Evolutionary conservation across 169 alveolate species (phyloP), one percentile per base, ranked within the genome.

Genomic region (Eimeria falciformis): DNA sequence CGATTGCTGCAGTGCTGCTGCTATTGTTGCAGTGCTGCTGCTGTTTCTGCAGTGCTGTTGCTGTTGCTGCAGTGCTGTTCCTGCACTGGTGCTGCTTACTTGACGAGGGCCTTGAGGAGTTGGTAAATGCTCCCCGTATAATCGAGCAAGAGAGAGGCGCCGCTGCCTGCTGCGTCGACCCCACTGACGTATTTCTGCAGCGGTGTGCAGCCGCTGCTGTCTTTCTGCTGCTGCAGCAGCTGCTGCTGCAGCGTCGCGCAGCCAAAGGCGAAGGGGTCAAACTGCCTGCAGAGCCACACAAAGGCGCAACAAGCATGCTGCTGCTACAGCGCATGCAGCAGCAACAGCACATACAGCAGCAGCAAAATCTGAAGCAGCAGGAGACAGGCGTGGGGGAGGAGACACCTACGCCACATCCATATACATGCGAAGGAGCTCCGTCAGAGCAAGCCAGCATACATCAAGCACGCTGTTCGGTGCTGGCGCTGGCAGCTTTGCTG

Each of bases 111-210:
- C 18, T 37, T 68, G 17, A 68, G 79, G 17, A 68, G 79, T 29
- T 68, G 79, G 45, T 68, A 68, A 6, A 68, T 68, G 50, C 79
- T 68, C 47, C 79, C 79, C 5, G 79, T 68, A 17, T 21, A 68
- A 17, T 68, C 79, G 1, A 68, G 79, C 47, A 68, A 45, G 46
- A 68, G 2, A 68, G 79, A 68, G 45, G 79, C 79, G 5, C 79
- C 79, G 79, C 79, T 68, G 79, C 79, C 79, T 5, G 79, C 79
- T 5, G 37, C 79, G 27, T 68, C 79, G 5, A 45, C 79, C 6
- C 79, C 79, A 5, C 25, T 21, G 12, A 68, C 27, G 37, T 68
- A 68, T 17, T 68, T 68, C 45, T 68, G 79, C 45, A 68, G 50
- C 12, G 79, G 79, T 5, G 79, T 68, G 79, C 79, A 23, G 6